Evolutionary conservation across 768 basidiomycete species (phyloP), one percentile per base, ranked within the genome.

Genomic region (Amanita rimosa): DNA sequence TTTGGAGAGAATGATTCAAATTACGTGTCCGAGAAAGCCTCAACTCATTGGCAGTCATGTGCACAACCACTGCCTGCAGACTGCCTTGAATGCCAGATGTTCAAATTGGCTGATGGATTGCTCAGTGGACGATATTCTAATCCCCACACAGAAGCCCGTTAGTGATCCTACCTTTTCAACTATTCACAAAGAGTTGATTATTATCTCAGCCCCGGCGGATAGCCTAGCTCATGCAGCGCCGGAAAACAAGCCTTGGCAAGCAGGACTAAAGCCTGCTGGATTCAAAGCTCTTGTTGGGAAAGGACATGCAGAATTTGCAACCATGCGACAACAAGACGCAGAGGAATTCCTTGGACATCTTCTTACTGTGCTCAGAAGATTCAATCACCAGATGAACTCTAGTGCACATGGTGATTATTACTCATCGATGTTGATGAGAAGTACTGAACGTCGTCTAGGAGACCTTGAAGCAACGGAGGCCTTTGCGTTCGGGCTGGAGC

Each of bases 241-340:
- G 19, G 38, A 19, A 39, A 17, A 39, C 38, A 17, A 17, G 49
- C 75, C 78, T 0, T 93, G 89, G 68, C 95, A 98, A 60, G 78
- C 76, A 19, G 96, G 96, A 0, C 62, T 99, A 36, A 76, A 77
- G 37, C 96, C 95, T 0, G 70, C 71, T 1, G 79, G 78, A 53
- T 91, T 98, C 71, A 98, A 97, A 64, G 68, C 81, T 4, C 75
- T 98, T 8, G 78, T 98, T 31, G 95, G 95, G 2, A 88, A 85
- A 55, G 92, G 90, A 1, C 96, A 98, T 58, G 78, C 78, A 27
- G 96, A 97, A 65, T 98, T 98, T 58, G 72, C 86, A 29, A 98
- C 94, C 41, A 98, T 97, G 94, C 75, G 79, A 46, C 95, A 99
- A 64, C 96, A 98, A 60, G 96, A 99, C 58, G 81, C 93, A 4